phyloP scores from a whole-genome alignment of 202 grass and related monocot species.

The Setaria viridis region DNA sequence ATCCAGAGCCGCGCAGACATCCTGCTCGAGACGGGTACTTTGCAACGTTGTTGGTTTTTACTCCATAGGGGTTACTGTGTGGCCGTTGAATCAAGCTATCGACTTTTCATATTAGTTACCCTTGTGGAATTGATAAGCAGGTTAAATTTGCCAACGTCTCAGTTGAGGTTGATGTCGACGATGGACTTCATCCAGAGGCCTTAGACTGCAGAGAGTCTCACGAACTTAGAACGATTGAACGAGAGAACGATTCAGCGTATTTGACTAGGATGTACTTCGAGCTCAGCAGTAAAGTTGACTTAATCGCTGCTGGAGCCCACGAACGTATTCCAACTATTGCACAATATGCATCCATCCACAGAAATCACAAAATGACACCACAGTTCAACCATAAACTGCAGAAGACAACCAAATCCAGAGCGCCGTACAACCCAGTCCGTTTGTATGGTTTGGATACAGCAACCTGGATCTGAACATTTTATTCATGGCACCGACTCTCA shows the following conservation, averaged over 20 bases:
- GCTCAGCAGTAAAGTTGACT: background rate
- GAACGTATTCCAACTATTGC: background rate
- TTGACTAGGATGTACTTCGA: background rate
- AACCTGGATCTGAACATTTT: conserved; percentile 40
- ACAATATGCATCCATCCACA: background rate
- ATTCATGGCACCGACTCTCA: conserved; percentile 30
- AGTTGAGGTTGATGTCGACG: background rate
- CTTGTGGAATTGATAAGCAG: background rate
- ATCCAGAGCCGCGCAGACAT: too few species aligned
- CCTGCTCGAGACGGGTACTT: too few species aligned
- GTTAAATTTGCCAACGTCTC: background rate
- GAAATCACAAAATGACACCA: background rate
- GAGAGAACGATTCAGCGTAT: too few species aligned
- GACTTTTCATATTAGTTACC: background rate
- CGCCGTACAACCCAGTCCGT: conserved; percentile 9
- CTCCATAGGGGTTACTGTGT: too few species aligned
- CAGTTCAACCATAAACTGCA: conserved; percentile 1
- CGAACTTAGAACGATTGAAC: background rate
- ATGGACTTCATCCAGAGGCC: background rate
- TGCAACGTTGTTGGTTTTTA: too few species aligned
- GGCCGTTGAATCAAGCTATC: too few species aligned
- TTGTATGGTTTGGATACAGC: conserved; percentile 32
- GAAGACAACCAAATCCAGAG: background rate
- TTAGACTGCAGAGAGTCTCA: background rate
- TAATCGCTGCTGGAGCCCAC: background rate